phyloP scores from a whole-genome alignment of 208 protist genomes.

The Herpetomonas muscarum region DNA sequence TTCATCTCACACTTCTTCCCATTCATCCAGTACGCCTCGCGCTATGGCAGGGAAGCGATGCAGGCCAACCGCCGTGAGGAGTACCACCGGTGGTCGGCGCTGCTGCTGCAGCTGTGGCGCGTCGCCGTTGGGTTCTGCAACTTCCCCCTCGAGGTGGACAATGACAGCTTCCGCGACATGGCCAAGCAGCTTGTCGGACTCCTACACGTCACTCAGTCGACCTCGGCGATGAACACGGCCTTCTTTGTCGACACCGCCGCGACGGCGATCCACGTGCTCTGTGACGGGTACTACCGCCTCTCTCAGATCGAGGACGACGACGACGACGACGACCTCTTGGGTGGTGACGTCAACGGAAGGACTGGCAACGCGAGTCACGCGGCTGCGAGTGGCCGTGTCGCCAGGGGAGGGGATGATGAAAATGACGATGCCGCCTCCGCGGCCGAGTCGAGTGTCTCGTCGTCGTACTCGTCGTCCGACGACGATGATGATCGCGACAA shows the following conservation, averaged over 20 bases:
- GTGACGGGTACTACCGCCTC: constrained; percentile 63
- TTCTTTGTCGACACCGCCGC: constrained; percentile 71
- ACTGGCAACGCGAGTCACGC: not conserved
- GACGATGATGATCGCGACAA: not conserved
- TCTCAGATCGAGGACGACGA: constrained; percentile 34
- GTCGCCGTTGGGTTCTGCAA: constrained; percentile 77
- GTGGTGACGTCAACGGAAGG: not conserved
- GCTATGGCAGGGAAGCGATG: constrained; percentile 45
- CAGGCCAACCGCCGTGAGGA: constrained; percentile 39
- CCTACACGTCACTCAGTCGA: constrained; percentile 12
- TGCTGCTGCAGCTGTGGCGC: constrained; percentile 77
- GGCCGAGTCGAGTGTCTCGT: not conserved
- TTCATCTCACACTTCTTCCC: constrained; percentile 78
- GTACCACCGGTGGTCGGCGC: constrained; percentile 52
- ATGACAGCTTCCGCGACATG: constrained; percentile 68
- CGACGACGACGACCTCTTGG: constrained; percentile 34
- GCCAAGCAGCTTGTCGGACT: constrained; percentile 79
- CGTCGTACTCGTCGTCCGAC: constrained; percentile 1
- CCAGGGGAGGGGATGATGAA: constrained; percentile 7
- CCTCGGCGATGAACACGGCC: constrained; percentile 9
- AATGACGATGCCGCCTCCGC: constrained; percentile 9
- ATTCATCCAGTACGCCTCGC: constrained; percentile 63
- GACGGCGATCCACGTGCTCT: constrained; percentile 73
- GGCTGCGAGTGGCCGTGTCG: too few species aligned
- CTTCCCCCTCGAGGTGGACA: constrained; percentile 65